These are phyloP conservation scores for Hippophae tibetana DNA, from an alignment of 306 rosid species.

Conservation along the genomic window DNA sequence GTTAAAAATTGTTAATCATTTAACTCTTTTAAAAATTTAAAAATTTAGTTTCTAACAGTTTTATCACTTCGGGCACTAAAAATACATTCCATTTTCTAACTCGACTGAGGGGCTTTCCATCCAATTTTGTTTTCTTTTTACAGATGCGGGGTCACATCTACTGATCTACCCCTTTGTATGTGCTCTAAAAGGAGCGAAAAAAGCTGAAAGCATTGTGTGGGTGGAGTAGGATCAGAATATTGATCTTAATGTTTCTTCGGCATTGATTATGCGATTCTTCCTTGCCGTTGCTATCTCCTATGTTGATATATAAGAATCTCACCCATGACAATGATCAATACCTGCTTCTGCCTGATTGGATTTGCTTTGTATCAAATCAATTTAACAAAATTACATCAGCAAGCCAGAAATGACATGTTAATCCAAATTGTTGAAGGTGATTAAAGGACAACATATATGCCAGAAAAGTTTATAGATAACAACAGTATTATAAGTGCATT, in stretches of 20 bases:
- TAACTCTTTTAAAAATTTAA: too few relatives aligned
- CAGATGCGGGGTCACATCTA: background rate
- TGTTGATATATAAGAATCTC: slow-evolving; percentile 33
- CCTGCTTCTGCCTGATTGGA: background rate
- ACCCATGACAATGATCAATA: slow-evolving; percentile 19
- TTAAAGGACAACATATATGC: too few relatives aligned
- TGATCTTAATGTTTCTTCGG: slow-evolving; percentile 21
- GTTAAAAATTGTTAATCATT: too few relatives aligned
- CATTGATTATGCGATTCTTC: slow-evolving; percentile 28
- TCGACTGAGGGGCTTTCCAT: too few relatives aligned
- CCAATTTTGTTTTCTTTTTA: background rate
- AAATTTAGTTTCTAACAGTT: too few relatives aligned
- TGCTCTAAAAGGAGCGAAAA: too few relatives aligned
- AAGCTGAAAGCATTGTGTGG: slow-evolving; percentile 17
- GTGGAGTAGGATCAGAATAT: slow-evolving; percentile 60
- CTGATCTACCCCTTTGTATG: too few relatives aligned
- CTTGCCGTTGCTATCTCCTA: slow-evolving; percentile 32
- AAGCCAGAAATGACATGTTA: background rate
- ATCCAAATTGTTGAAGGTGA: too few relatives aligned
- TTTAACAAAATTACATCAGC: slow-evolving; percentile 10
- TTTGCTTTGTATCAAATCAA: background rate
- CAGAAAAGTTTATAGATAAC: slow-evolving; percentile 4
- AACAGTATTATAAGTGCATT: too few relatives aligned
- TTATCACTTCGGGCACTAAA: too few relatives aligned
- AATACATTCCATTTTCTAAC: too few relatives aligned